Conservation (phyloP, 1,284 basidiomycete genomes). For the Cerioporus squamosus region DNA sequence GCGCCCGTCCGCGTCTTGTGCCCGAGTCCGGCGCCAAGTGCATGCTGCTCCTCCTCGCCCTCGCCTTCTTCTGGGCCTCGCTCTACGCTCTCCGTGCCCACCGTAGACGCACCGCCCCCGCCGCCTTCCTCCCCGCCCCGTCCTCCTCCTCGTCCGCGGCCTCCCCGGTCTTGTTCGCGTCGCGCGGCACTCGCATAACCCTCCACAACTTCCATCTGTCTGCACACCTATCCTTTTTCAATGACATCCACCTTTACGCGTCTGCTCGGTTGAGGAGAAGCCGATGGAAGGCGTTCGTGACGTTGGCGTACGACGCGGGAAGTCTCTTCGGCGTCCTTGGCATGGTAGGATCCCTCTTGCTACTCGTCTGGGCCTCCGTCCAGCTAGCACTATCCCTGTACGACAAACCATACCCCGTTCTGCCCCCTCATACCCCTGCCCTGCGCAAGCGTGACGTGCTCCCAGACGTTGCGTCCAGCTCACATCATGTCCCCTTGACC, state of each 20-base stretch:
- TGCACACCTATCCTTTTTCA: conserved; percentile 58
- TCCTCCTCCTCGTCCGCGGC: conserved; percentile 1
- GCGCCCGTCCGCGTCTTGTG: too few species aligned
- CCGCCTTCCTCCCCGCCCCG: conserved; percentile 14
- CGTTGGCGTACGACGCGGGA: conserved; percentile 54
- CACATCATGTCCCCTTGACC: neutral
- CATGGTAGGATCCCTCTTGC: conserved; percentile 46
- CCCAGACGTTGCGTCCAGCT: neutral
- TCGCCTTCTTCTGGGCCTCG: conserved; percentile 24
- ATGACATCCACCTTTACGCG: conserved; percentile 49
- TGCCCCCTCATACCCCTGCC: neutral
- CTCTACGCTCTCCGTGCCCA: conserved; percentile 19
- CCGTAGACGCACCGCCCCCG: conserved; percentile 4
- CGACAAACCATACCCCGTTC: neutral
- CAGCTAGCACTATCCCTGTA: conserved; percentile 20
- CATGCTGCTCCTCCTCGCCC: conserved; percentile 7
- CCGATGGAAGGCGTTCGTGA: conserved; percentile 29
- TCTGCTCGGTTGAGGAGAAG: conserved; percentile 13
- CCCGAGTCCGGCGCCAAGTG: too few species aligned
- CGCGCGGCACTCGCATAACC: conserved; percentile 24
- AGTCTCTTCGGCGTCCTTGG: conserved; percentile 51
- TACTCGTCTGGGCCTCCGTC: conserved; percentile 43
- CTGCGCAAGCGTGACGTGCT: conserved; percentile 10
- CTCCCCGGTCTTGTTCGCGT: conserved; percentile 11
- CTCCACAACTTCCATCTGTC: conserved; percentile 43